Conservation (phyloP, 2,329 filamentous ascomycete species). For the Aspergillus puulaauensis region DNA sequence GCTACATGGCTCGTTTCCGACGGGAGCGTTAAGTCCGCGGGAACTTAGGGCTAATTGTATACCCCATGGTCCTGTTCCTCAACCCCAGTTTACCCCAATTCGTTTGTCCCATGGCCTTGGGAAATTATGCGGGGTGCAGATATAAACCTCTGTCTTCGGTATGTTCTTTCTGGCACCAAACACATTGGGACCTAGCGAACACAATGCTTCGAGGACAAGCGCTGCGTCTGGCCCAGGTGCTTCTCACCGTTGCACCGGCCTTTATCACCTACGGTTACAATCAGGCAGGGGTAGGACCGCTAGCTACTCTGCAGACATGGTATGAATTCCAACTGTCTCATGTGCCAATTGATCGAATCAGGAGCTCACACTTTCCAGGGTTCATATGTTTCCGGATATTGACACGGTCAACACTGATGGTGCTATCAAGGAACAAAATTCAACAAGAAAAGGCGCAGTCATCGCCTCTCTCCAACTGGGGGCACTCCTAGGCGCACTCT, state of each 20-base stretch:
- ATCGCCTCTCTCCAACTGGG: slow-evolving; percentile 7
- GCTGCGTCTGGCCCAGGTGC: slow-evolving; percentile 20
- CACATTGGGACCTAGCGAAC: background rate
- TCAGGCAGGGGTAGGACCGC: slow-evolving; percentile 21
- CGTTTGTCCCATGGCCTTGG: background rate
- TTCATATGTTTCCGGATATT: background rate
- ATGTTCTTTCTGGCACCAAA: background rate
- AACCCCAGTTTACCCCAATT: background rate
- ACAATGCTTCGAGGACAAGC: background rate
- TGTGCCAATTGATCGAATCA: background rate
- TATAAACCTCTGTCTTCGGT: background rate
- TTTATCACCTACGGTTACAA: slow-evolving; percentile 28
- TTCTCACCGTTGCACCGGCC: slow-evolving; percentile 22
- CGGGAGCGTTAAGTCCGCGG: background rate
- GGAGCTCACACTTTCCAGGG: background rate
- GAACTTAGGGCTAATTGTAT: background rate
- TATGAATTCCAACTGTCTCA: no score
- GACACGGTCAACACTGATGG: background rate
- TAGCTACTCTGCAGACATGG: no score
- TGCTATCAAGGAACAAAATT: background rate
- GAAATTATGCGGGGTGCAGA: background rate
- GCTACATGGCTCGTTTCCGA: background rate
- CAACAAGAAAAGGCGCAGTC: background rate
- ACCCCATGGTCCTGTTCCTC: background rate
- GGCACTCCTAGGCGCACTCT: slow-evolving; percentile 22